phyloP scores from a whole-genome alignment of 2,329 filamentous ascomycete species.

The Fusarium veterinarium region DNA sequence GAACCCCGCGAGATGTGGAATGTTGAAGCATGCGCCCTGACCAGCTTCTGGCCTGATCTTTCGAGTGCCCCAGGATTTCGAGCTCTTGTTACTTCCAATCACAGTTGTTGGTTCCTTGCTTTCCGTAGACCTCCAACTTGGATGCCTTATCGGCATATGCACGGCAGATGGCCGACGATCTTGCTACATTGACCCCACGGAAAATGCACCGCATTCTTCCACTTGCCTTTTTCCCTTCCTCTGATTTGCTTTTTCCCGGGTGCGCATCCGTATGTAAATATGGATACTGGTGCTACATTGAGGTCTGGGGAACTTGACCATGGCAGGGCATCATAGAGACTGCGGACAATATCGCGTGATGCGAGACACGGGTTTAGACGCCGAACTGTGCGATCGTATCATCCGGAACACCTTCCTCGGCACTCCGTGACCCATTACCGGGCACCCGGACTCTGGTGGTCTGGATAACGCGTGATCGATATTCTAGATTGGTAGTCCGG shows the following conservation, averaged over 20 bases:
- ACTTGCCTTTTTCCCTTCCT: slow-evolving; percentile 10
- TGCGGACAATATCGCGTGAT: slow-evolving; percentile 36
- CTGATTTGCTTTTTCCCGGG: slow-evolving; percentile 13
- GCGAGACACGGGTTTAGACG: slow-evolving; percentile 14
- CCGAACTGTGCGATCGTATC: slow-evolving; percentile 34
- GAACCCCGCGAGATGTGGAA: slow-evolving; percentile 30
- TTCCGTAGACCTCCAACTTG: slow-evolving; percentile 18
- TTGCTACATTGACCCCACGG: slow-evolving; percentile 40
- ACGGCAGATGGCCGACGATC: slow-evolving; percentile 46
- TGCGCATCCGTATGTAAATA: background rate
- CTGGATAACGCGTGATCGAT: slow-evolving; percentile 37
- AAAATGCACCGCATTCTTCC: slow-evolving; percentile 1
- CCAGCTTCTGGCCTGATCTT: slow-evolving; percentile 46
- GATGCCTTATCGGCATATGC: slow-evolving; percentile 46
- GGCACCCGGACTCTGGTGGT: slow-evolving; percentile 3
- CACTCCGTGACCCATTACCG: slow-evolving; percentile 25
- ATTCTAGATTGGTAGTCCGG: slow-evolving; percentile 6
- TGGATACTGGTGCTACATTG: slow-evolving; percentile 1
- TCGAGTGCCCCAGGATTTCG: slow-evolving; percentile 23
- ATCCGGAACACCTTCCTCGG: slow-evolving; percentile 31
- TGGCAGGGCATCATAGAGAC: background rate
- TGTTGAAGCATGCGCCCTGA: slow-evolving; percentile 37
- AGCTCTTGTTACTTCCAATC: slow-evolving; percentile 37
- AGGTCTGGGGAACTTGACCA: slow-evolving; percentile 26
- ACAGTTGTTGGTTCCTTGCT: slow-evolving; percentile 25